A percentile compares a stretch with the other conserved stretches of the same genome.
Evolutionary conservation across 768 basidiomycete species (phyloP).

Genomic region (Udeniomyces megalosporus): DNA sequence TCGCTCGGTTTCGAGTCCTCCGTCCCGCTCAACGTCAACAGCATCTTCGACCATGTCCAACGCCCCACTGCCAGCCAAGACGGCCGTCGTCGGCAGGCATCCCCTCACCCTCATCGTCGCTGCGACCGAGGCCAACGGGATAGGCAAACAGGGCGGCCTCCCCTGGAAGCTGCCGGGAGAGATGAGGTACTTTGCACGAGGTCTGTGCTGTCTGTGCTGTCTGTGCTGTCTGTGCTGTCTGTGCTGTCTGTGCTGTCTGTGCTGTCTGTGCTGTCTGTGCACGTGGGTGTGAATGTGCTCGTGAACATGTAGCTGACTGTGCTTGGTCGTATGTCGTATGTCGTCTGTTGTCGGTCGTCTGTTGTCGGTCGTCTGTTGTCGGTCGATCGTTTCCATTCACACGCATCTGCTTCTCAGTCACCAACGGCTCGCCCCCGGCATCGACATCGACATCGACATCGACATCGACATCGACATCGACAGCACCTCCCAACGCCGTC

Average conservation of each 20-base stretch:
- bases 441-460: neutral
- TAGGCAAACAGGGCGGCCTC: slow-evolving; percentile 55
- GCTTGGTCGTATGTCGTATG: neutral
- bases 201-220: slow-evolving; percentile 37
- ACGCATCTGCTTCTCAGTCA: neutral
- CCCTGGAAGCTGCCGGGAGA: slow-evolving; percentile 84
- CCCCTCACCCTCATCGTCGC: slow-evolving; percentile 77
- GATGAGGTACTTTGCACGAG: slow-evolving; percentile 79
- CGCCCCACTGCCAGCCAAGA: neutral
- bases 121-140: slow-evolving; percentile 71
- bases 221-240: neutral
- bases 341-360: neutral
- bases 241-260: neutral
- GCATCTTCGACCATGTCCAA: too few relatives aligned
- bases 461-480: neutral
- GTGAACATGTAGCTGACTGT: neutral
- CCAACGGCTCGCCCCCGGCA: neutral
- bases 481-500: slow-evolving; percentile 45
- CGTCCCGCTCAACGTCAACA: too few relatives aligned
- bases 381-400: too few relatives aligned
- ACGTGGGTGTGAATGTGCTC: too few relatives aligned
- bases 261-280: neutral
- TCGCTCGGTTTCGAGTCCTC: too few relatives aligned
- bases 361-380: neutral
- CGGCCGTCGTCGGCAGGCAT: neutral